Evolutionary conservation across 139 green algal genomes (phyloP).

Genomic region (Chlorella sp.): DNA sequence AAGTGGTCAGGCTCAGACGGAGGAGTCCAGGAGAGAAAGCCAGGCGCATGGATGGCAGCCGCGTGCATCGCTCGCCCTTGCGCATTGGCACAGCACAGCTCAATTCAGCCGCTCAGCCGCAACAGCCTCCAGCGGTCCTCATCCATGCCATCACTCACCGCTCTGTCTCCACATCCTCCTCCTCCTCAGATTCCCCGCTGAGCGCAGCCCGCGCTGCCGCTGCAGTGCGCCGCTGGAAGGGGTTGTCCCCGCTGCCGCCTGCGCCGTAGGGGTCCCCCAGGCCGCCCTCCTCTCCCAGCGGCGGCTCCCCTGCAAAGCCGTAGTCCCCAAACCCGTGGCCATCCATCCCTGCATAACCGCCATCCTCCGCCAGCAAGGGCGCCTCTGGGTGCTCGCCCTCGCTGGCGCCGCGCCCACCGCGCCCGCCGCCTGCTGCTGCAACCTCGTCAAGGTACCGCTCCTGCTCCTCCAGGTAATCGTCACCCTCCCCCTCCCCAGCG

Average conservation of each 20-base stretch:
- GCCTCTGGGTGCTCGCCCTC: neutral
- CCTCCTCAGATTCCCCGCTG: neutral
- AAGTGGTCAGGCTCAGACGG: too few relatives aligned
- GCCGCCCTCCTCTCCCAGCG: neutral
- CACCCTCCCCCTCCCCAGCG: neutral
- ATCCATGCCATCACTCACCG: slow-evolving; percentile 3
- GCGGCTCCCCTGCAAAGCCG: neutral
- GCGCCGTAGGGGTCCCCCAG: neutral
- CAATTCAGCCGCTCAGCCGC: too few relatives aligned
- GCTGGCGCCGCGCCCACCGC: neutral
- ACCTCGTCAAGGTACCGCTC: slow-evolving; percentile 11
- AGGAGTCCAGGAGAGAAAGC: neutral
- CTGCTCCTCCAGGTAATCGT: slow-evolving; percentile 1
- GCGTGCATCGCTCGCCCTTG: neutral
- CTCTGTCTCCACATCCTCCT: slow-evolving; percentile 37
- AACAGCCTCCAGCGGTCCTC: neutral
- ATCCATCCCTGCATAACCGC: neutral
- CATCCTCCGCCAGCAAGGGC: neutral
- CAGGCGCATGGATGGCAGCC: neutral
- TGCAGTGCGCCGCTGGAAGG: neutral
- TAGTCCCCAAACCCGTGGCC: neutral
- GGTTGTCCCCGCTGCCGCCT: neutral
- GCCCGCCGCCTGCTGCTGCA: neutral
- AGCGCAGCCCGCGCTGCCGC: neutral
- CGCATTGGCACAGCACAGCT: too few relatives aligned